Evolutionary conservation across 192 early-diverging fungal species (phyloP).

Genomic region (Entomortierella lignicola): DNA sequence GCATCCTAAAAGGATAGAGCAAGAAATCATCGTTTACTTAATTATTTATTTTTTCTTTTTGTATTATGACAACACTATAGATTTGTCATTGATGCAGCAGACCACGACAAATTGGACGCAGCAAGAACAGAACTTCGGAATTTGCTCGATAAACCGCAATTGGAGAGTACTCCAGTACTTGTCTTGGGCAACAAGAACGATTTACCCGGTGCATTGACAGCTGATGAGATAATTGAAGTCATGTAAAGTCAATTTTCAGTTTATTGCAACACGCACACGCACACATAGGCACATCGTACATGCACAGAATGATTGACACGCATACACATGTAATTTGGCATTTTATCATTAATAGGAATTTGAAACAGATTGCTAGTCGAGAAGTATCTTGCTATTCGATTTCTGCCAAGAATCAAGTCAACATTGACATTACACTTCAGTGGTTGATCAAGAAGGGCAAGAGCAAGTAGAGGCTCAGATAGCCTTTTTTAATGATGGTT

Average conservation of each 20-base stretch:
- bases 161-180: conserved; percentile 93
- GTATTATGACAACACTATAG: conserved; percentile 49
- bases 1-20: neutral
- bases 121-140: conserved; percentile 92
- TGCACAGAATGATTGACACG: neutral
- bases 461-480: conserved; percentile 53
- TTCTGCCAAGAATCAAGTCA: conserved; percentile 96
- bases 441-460: conserved; percentile 94
- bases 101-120: conserved; percentile 92
- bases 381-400: conserved; percentile 99
- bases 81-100: conserved; percentile 97
- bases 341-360: conserved; percentile 62
- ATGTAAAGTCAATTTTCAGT: conserved; percentile 69
- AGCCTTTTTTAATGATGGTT: no score
- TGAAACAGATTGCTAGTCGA: conserved; percentile 89
- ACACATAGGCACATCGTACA: no score
- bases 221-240: conserved; percentile 91
- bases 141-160: conserved; percentile 93
- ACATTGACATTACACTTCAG: conserved; percentile 96
- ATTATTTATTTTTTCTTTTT: neutral
- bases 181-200: conserved; percentile 99
- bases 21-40: neutral
- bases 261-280: neutral
- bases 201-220: conserved; percentile 86
- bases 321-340: neutral